Percentiles rank a stretch among this genome's conserved stretches.
phyloP scores from a whole-genome alignment of 2,329 filamentous ascomycete genomes.

The Fusarium sp. region DNA sequence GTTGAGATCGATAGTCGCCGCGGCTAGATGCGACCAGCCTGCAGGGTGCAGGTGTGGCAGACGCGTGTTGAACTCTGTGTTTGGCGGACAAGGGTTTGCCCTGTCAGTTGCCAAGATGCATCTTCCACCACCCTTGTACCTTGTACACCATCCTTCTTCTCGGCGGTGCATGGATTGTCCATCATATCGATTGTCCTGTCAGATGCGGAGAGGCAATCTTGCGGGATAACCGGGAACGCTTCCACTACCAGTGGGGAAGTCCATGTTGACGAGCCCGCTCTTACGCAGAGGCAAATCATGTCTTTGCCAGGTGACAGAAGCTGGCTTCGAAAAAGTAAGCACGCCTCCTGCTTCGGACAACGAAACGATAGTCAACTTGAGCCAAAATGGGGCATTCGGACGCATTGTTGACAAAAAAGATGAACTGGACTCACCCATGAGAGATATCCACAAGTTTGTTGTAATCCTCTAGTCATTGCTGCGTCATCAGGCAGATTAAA shows the following conservation, averaged over 20 bases:
- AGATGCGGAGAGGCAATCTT: constrained; percentile 1
- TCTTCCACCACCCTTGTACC: neutral
- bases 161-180: neutral
- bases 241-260: neutral
- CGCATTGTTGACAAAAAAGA: neutral
- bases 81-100: constrained; percentile 11
- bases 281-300: neutral
- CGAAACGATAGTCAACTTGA: neutral
- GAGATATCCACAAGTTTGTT: neutral
- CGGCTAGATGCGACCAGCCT: constrained; percentile 26
- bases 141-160: neutral
- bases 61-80: constrained; percentile 15
- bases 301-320: neutral
- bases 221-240: neutral
- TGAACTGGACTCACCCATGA: neutral
- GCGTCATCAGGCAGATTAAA: constrained; percentile 21
- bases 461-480: constrained; percentile 2
- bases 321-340: neutral
- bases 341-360: neutral
- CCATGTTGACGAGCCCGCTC: neutral
- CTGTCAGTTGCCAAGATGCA: constrained; percentile 6
- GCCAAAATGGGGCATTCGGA: neutral
- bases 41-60: constrained; percentile 24
- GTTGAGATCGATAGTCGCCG: constrained; percentile 33
- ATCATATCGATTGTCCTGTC: neutral